phyloP scores from a whole-genome alignment of 441 rosid species.

The Erysimum cheiri region DNA sequence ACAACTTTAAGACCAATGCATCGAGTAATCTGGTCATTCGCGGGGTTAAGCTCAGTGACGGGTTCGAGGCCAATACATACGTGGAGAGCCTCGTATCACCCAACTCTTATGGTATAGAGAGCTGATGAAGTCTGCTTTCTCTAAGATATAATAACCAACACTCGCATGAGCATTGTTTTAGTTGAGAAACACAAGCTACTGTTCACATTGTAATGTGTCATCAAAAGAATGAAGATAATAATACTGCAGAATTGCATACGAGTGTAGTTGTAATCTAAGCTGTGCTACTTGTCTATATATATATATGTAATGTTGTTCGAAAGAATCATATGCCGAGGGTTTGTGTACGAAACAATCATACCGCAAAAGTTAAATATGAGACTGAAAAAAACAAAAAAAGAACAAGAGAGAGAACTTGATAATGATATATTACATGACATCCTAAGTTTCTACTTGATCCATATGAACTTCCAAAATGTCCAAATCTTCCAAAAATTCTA shows the following conservation, averaged over 20 bases:
- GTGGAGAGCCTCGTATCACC: constrained; percentile 58
- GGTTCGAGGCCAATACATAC: constrained; percentile 50
- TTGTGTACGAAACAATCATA: not conserved
- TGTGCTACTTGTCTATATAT: too few species aligned
- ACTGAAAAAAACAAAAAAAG: not conserved
- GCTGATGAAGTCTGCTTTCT: not conserved
- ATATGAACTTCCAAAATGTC: constrained; percentile 16
- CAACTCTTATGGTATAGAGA: constrained; percentile 27
- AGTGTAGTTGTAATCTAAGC: not conserved
- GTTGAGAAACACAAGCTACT: not conserved
- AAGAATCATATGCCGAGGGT: not conserved
- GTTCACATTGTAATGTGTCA: not conserved
- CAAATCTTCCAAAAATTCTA: constrained; percentile 29
- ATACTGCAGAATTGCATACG: not conserved
- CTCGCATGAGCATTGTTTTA: not conserved
- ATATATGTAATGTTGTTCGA: too few species aligned
- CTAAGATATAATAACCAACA: not conserved
- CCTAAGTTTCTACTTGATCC: constrained; percentile 19
- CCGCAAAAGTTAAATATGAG: not conserved
- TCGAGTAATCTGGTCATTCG: constrained; percentile 44
- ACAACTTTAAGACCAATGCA: constrained; percentile 38
- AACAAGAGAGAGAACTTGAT: not conserved
- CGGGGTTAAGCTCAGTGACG: constrained; percentile 39
- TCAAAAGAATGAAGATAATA: not conserved
- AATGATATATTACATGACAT: constrained; percentile 26